Base-by-base conservation (phyloP, 176 grass and related monocot species). In the Eragrostis curvula region DNA sequence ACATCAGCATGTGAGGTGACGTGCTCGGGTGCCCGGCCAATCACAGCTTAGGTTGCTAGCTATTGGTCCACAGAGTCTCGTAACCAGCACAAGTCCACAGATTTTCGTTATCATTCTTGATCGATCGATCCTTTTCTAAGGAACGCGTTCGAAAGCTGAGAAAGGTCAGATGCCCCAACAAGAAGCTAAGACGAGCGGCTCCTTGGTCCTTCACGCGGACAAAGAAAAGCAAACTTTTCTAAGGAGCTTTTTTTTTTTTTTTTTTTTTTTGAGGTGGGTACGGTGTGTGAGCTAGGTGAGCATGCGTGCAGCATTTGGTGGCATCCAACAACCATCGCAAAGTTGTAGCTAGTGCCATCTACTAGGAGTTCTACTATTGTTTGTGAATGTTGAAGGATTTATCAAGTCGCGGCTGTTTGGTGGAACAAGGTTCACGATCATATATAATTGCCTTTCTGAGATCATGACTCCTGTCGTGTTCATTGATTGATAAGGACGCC, bases 1-100 rank as follows among this genome's bases (percentile, higher is more conserved):
- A 2, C 71, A 12, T 66, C 47, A 4, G 25, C 82, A 77, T 59
- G 82, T 84, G 82, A 3, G 29, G n/a, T 81, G 79, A 75, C 61
- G 81, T 83, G 71, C 30, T 47, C 12, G 2, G 79, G 50, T 57
- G 24, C n/a, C 32, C 15, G 9, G 13, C 8, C 61, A 23, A 79
- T 48, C 61, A 15, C 28, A 21, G 58, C 75, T 46, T 46, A 46
- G 13, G 13, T 16, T 9, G 49, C n/a, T 65, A 18, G 5, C 20
- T 48, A 32, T 10, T 40, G 48, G 27, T 30, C 12, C 27, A 30
- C 47, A 66, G 2, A 18, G 13, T 17, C 21, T 55, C 21, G 8
- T 18, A 43, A 28, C 47, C 9, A 51, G 56, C 78, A 53, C 48
- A n/a, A 39, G 45, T 51, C 29, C 20, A 15, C 52, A 42, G 21